Percentiles rank a stretch among this genome's conserved stretches.
These are phyloP conservation scores for Sanghuangporus sanghuang DNA, from an alignment of 1,284 basidiomycete genomes.

Conservation along the genomic window DNA sequence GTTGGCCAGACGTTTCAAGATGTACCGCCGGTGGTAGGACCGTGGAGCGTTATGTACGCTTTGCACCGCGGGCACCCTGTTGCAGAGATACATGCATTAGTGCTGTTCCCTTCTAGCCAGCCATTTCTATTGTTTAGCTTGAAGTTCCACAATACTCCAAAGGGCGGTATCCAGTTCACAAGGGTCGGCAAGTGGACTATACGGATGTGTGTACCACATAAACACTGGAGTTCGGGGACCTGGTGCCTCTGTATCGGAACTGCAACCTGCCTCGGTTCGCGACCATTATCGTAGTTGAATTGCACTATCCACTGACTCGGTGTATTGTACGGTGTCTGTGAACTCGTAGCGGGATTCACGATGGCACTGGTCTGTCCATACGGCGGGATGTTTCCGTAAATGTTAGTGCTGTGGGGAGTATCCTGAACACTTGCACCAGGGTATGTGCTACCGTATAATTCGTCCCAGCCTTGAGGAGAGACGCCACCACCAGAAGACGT, in stretches of 20 bases:
- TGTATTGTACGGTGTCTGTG: neutral
- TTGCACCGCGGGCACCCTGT: neutral
- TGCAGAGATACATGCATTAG: neutral
- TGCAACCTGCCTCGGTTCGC: neutral
- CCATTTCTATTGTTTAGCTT: neutral
- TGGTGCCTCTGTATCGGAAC: neutral
- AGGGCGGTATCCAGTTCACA: neutral
- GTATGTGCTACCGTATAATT: neutral
- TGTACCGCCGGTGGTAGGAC: neutral
- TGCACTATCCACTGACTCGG: neutral
- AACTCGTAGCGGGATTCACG: neutral
- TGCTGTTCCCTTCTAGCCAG: slow-evolving; percentile 2
- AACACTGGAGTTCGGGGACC: slow-evolving; percentile 1
- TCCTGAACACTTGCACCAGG: neutral
- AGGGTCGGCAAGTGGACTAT: slow-evolving; percentile 2
- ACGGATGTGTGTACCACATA: neutral
- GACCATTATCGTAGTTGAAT: neutral
- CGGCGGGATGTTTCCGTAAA: neutral
- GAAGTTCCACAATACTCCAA: slow-evolving; percentile 12
- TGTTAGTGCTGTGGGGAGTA: neutral
- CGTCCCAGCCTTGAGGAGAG: neutral
- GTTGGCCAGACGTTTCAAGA: neutral
- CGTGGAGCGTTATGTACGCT: neutral
- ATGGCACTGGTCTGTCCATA: neutral
- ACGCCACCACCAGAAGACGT: neutral